phyloP scores from a whole-genome alignment of 2,329 filamentous ascomycete species.

The Xylaria digitata region DNA sequence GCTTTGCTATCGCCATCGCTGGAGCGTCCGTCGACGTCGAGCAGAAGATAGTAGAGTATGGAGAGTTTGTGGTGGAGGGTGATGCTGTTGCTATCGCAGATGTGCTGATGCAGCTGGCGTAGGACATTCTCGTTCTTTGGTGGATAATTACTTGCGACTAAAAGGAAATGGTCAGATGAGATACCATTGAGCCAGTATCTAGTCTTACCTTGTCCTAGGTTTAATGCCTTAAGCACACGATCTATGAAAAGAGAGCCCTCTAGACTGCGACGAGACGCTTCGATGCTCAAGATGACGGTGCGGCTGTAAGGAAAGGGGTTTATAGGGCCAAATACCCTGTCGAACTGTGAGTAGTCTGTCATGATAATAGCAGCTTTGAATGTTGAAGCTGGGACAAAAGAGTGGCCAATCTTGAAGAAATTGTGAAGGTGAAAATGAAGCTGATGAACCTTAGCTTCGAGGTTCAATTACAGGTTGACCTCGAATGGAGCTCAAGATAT shows the following conservation, averaged over 20 bases:
- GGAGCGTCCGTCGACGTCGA: constrained; percentile 72
- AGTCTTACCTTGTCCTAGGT: constrained; percentile 73
- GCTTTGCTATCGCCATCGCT: constrained; percentile 51
- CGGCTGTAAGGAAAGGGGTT: constrained; percentile 71
- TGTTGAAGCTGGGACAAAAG: neutral
- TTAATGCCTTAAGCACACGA: constrained; percentile 75
- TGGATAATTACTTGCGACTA: constrained; percentile 74
- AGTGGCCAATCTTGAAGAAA: constrained; percentile 2
- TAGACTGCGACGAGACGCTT: constrained; percentile 73
- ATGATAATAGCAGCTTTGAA: constrained; percentile 52
- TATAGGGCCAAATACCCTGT: constrained; percentile 73
- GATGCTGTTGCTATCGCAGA: constrained; percentile 70
- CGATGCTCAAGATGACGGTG: constrained; percentile 70
- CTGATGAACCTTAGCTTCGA: neutral
- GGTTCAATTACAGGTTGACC: neutral
- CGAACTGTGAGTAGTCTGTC: constrained; percentile 74
- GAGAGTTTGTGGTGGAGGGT: constrained; percentile 83
- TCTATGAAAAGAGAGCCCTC: constrained; percentile 83
- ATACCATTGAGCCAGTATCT: neutral
- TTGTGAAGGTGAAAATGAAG: constrained; percentile 14
- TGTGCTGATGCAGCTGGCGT: constrained; percentile 74
- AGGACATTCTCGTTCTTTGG: constrained; percentile 76
- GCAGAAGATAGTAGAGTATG: constrained; percentile 84
- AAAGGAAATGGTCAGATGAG: neutral
- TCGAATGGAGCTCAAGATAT: neutral